Base-by-base conservation (phyloP, 495 filamentous ascomycete species). In the Neurospora sp. region DNA sequence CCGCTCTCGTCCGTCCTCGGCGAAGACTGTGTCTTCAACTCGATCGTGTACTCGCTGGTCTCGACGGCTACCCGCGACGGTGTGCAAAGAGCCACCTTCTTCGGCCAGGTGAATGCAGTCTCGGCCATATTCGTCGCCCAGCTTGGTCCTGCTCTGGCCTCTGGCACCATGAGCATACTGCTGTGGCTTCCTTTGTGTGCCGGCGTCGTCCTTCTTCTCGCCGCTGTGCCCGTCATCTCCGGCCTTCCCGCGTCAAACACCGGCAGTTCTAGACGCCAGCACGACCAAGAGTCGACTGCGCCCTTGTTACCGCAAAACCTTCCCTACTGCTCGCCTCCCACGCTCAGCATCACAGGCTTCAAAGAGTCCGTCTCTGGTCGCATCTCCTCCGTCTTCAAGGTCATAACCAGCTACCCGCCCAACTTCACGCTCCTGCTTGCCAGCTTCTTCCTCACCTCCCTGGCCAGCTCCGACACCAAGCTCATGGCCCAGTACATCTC, bases 11-110 rank as follows among this genome's bases (percentile, higher is more conserved):
- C 83, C 4, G 71, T 84, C 18, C 76, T 85, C 9, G 83, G 83
- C 16, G 83, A 82, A 18, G 83, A 85, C 72, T 84, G 82, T 44
- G 82, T 85, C 31, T 82, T 85, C 72, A 85, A 84, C 71, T 84
- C 83, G 27, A 81, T 85, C 61, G 74, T 83, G 9, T 85, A 85
- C 53, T 76, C 81, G 5, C 77, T 84, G 8, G 83, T 82, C 8
- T 80, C 83, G 42, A 74, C 78, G 6, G 71, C 81, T 72, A 81
- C 83, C 12, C 81, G 82, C 7, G 81, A 84, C 68, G 73, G 76
- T 68, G 77, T 81, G n/a, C 39, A 11, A 35, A 84, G 83, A 10
- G 83, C 83, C 42, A 82, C 82, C 37, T 84, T 82, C 74, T 85
- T 85, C 68, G 82, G 81, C 70, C 81, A 82, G 76, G 80, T 80